Conservation (phyloP, 352 stramenopile genomes). For the Globisporangium nunn region DNA sequence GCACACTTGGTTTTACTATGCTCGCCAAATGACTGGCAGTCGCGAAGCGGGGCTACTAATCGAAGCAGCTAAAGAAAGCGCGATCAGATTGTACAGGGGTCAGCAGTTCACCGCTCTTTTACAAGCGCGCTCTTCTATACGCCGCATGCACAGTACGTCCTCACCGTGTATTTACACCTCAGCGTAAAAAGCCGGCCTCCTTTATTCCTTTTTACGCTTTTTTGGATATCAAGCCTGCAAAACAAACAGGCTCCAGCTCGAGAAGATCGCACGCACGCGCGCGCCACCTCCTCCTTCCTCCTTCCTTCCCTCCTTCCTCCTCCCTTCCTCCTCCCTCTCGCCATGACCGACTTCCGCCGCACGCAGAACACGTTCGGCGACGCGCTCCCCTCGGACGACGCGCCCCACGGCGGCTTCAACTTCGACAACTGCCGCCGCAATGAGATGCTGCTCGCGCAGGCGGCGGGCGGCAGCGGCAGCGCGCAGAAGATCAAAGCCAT, state of each 20-base stretch:
- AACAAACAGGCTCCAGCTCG: slow-evolving; percentile 10
- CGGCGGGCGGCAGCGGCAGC: slow-evolving; percentile 18
- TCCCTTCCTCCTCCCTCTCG: not conserved
- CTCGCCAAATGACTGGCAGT: slow-evolving; percentile 75
- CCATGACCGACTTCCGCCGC: slow-evolving; percentile 78
- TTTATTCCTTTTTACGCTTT: slow-evolving; percentile 9
- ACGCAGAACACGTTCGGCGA: slow-evolving; percentile 77
- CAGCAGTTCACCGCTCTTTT: not conserved
- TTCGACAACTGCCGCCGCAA: slow-evolving; percentile 94
- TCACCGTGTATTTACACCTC: slow-evolving; percentile 4
- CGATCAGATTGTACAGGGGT: not conserved
- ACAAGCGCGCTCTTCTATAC: slow-evolving; percentile 3
- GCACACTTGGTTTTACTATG: slow-evolving; percentile 62
- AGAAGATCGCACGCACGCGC: not conserved
- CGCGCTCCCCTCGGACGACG: slow-evolving; percentile 48
- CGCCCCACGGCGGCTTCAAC: slow-evolving; percentile 78
- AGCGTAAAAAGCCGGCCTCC: slow-evolving; percentile 1
- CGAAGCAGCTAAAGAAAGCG: slow-evolving; percentile 24
- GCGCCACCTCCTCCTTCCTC: too few species aligned
- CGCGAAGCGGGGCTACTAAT: slow-evolving; percentile 29
- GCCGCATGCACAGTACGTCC: not conserved
- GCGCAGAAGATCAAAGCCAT: slow-evolving; percentile 61
- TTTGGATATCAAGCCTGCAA: slow-evolving; percentile 12
- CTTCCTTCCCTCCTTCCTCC: not conserved
- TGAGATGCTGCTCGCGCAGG: slow-evolving; percentile 65